Base-by-base conservation (phyloP, 106 monocot genomes). In the Allium sativum region DNA sequence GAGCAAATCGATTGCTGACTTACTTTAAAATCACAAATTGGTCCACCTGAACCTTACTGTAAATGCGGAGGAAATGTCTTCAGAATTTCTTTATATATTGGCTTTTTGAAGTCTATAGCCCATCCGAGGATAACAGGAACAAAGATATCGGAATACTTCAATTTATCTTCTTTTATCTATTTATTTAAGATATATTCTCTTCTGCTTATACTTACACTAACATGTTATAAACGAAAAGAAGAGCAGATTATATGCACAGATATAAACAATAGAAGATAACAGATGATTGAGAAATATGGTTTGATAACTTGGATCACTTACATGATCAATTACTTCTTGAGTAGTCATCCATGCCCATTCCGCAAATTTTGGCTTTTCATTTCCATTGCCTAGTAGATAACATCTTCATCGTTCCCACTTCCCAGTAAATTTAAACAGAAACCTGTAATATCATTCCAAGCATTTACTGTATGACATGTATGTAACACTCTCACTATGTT, bases 281-380 rank as follows among this genome's bases (percentile, higher is more conserved):
- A 41, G 44, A 66, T 15, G 12, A 56, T 22, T 45, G 40, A 20
- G 21, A n/a, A n/a, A n/a, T n/a, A n/a, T n/a, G n/a, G n/a, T n/a
- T n/a, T n/a, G n/a, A n/a, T n/a, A n/a, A n/a, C n/a, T 57, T 12
- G 13, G n/a, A 50, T 67, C 18, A 59, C 79, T 40, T 61, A 91
- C 96, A 60, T 42, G 78, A 58, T 86, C 87, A 55, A 91, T 73
- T 6, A 96, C 69, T 74, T 91, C 53, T 19, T 79, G 69, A 14
- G 84, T 84, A 44, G 91, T 64, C 86, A 90, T 84, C 96, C 96
- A 96, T 69, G 81, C 65, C 86, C 90, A 96, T 64, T 91, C 82
- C 15, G 53, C 77, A 72, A 96, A 96, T 74, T 96, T 90, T 40
- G 96, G 84, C 69, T 78, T 87, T 62, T 90, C 96, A 55, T 75